Evolutionary conservation across 352 stramenopile genomes (phyloP).

Genomic region (Pythium apleroticum): DNA sequence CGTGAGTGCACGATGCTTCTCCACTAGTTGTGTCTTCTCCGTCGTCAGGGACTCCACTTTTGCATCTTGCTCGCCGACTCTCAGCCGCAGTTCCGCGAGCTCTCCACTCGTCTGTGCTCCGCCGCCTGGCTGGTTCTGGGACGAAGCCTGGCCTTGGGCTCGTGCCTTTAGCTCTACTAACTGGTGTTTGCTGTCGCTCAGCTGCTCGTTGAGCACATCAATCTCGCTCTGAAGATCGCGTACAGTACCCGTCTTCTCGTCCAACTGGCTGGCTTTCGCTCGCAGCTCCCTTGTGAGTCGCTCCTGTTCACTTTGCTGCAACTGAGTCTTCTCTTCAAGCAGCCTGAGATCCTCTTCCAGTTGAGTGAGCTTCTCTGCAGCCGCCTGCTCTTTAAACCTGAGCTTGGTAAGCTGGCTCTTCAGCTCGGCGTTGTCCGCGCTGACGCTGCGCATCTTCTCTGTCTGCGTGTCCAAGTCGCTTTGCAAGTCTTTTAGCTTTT

Average conservation of each 20-base stretch:
- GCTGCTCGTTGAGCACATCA: constrained; percentile 34
- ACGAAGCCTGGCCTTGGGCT: background rate
- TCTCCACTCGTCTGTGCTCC: constrained; percentile 10
- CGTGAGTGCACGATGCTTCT: constrained; percentile 32
- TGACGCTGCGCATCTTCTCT: constrained; percentile 29
- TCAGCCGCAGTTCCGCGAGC: constrained; percentile 22
- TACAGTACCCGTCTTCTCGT: constrained; percentile 27
- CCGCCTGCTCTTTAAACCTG: constrained; percentile 45
- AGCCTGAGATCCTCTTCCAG: constrained; percentile 30
- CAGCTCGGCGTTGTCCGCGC: constrained; percentile 32
- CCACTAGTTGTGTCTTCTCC: constrained; percentile 34
- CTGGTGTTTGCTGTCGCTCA: constrained; percentile 27
- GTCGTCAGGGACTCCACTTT: constrained; percentile 26
- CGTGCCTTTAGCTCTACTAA: constrained; percentile 19
- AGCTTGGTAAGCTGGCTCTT: constrained; percentile 36
- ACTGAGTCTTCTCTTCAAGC: constrained; percentile 22
- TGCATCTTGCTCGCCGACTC: constrained; percentile 30
- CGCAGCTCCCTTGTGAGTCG: constrained; percentile 21
- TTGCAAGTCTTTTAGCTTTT: constrained; percentile 32
- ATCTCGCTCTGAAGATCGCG: constrained; percentile 29
- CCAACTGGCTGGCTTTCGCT: constrained; percentile 22
- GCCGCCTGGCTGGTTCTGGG: background rate
- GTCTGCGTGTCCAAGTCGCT: constrained; percentile 33
- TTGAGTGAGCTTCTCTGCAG: constrained; percentile 35
- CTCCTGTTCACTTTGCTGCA: constrained; percentile 29